Percentiles rank a stretch among this genome's conserved stretches.
Evolutionary conservation across 352 stramenopile species (phyloP).

Genomic region (Globisporangium ultimum): DNA sequence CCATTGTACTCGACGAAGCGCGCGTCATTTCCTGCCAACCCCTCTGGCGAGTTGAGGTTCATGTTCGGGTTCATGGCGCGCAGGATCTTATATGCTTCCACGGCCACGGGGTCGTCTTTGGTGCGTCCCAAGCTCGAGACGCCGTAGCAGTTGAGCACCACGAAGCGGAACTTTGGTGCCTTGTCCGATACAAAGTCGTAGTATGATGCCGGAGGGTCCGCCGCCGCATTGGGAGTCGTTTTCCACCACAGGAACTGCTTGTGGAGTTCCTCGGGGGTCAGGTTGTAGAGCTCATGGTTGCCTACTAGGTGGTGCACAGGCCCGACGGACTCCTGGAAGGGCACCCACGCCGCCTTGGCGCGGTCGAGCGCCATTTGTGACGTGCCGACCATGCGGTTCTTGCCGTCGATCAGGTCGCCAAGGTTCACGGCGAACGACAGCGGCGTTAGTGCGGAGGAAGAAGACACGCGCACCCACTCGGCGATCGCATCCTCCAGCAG

Average conservation of each 20-base stretch:
- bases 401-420: conserved; percentile 79
- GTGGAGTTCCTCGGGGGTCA: conserved; percentile 41
- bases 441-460: conserved; percentile 5
- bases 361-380: conserved; percentile 43
- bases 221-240: conserved; percentile 1
- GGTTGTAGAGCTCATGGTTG: conserved; percentile 88
- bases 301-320: conserved; percentile 74
- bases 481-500: conserved; percentile 39
- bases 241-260: conserved; percentile 35
- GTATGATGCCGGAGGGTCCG: conserved; percentile 27
- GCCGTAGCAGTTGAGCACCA: conserved; percentile 73
- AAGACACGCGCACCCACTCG: conserved; percentile 44
- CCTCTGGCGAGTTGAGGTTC: conserved; percentile 68
- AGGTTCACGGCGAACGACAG: conserved; percentile 73
- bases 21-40: conserved; percentile 33
- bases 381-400: conserved; percentile 49
- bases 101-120: conserved; percentile 36
- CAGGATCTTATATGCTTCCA: conserved; percentile 40
- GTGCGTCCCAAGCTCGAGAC: conserved; percentile 55
- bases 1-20: conserved; percentile 82
- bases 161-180: conserved; percentile 46
- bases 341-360: conserved; percentile 31
- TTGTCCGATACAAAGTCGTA: conserved; percentile 58
- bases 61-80: conserved; percentile 58
- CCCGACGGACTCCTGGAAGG: conserved; percentile 41